Conservation (phyloP, 495 filamentous ascomycete genomes). For the Penicillium daleae region DNA sequence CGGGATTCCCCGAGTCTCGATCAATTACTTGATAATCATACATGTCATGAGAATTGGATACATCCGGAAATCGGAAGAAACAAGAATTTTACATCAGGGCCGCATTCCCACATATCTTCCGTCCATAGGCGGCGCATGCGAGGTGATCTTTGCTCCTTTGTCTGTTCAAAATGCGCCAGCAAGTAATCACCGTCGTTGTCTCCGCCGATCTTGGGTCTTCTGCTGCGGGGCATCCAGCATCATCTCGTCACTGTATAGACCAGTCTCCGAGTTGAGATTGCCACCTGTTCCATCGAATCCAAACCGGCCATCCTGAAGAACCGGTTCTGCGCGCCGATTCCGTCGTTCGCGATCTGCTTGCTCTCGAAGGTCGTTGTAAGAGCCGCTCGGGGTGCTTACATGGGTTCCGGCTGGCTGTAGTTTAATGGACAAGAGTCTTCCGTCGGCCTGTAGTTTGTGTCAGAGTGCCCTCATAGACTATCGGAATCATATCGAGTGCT, state of each 20-base stretch:
- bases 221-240: conserved; percentile 44
- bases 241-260: conserved; percentile 50
- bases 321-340: conserved; percentile 49
- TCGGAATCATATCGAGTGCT: conserved; percentile 18
- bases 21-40: conserved; percentile 25
- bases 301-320: conserved; percentile 62
- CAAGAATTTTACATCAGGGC: conserved; percentile 5
- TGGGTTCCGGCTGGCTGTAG: conserved; percentile 57
- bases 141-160: not conserved
- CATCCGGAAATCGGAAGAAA: not conserved
- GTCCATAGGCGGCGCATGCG: not conserved
- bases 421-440: conserved; percentile 77
- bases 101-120: not conserved
- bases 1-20: too few relatives aligned
- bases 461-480: conserved; percentile 17
- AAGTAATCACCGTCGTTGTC: conserved; percentile 25
- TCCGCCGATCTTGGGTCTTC: conserved; percentile 28
- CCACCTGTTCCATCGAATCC: conserved; percentile 56
- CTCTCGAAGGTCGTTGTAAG: conserved; percentile 50
- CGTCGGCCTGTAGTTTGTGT: conserved; percentile 68
- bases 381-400: conserved; percentile 27
- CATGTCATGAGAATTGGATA: conserved; percentile 27
- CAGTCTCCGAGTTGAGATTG: conserved; percentile 12
- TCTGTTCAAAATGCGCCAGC: not conserved
- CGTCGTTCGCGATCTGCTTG: conserved; percentile 52